Evolutionary conservation across 331 rosid species (phyloP).

Genomic region (Telfairia occidentalis): DNA sequence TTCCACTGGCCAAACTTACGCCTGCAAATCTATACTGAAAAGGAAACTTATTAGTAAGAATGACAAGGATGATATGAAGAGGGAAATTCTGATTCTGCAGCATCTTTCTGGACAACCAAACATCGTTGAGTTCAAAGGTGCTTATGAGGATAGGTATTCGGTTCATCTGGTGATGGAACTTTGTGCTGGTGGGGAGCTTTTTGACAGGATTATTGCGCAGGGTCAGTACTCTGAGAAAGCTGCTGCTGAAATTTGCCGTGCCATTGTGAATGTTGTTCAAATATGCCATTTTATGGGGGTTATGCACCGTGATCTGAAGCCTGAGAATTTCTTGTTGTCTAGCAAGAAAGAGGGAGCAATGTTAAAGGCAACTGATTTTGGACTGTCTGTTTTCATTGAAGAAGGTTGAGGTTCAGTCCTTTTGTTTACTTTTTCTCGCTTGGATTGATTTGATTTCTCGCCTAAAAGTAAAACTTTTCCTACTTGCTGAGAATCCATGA

Average conservation of each 20-base stretch:
- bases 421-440: not conserved
- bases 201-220: conserved; percentile 68
- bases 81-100: conserved; percentile 86
- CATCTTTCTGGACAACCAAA: conserved; percentile 86
- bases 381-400: conserved; percentile 83
- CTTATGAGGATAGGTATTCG: conserved; percentile 63
- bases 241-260: conserved; percentile 55
- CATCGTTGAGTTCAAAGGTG: conserved; percentile 71
- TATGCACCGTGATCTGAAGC: conserved; percentile 88
- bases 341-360: conserved; percentile 45
- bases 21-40: conserved; percentile 84
- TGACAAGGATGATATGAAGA: conserved; percentile 64
- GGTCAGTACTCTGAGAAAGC: conserved; percentile 84
- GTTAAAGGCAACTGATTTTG: conserved; percentile 90
- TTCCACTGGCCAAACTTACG: conserved; percentile 39
- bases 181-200: conserved; percentile 86
- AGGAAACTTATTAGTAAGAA: conserved; percentile 50
- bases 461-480: not conserved
- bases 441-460: conserved; percentile 2
- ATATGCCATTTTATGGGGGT: conserved; percentile 90
- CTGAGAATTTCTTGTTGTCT: conserved; percentile 83
- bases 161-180: conserved; percentile 91
- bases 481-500: not conserved
- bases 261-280: conserved; percentile 70
- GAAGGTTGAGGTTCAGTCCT: conserved; percentile 56